These are phyloP conservation scores for Thielaviopsis ethacetica DNA, from an alignment of 2,329 filamentous ascomycete genomes.

Conservation along the genomic window DNA sequence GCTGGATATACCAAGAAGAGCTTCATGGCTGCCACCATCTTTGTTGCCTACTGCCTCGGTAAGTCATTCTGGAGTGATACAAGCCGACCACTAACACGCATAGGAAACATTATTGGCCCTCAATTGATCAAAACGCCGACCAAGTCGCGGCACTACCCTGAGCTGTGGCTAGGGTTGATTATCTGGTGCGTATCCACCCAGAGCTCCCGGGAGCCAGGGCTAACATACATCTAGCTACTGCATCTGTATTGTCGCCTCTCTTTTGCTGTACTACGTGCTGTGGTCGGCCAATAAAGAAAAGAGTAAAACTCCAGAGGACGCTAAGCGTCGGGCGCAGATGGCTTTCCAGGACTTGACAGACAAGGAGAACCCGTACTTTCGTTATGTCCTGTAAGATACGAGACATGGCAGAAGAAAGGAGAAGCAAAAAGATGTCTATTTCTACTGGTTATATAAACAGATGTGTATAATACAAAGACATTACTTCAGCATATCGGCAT, in stretches of 20 bases:
- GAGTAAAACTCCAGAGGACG: constrained; percentile 30
- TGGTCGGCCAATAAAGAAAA: constrained; percentile 39
- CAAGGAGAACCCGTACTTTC: constrained; percentile 50
- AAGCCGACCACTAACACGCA: no score
- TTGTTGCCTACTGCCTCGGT: constrained; percentile 58
- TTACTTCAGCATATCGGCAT: neutral
- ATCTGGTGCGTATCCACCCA: constrained; percentile 25
- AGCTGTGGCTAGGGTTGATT: constrained; percentile 54
- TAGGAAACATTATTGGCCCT: constrained; percentile 53
- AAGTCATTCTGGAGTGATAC: neutral
- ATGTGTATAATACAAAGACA: neutral
- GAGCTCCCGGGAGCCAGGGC: no score
- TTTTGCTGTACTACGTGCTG: constrained; percentile 41
- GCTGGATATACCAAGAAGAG: constrained; percentile 66
- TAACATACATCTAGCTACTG: constrained; percentile 35
- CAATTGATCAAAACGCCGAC: constrained; percentile 53
- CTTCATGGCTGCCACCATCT: constrained; percentile 57
- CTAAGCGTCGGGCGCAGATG: constrained; percentile 40
- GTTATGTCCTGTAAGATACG: constrained; percentile 29
- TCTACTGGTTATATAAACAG: neutral
- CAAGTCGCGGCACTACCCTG: constrained; percentile 50
- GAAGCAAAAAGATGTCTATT: neutral
- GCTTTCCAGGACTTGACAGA: constrained; percentile 55
- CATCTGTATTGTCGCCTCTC: constrained; percentile 45
- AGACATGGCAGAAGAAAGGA: no score